Evolutionary conservation across 257 asterid species (phyloP), one percentile per base, ranked within the genome.

Genomic region (Apocynum venetum): DNA sequence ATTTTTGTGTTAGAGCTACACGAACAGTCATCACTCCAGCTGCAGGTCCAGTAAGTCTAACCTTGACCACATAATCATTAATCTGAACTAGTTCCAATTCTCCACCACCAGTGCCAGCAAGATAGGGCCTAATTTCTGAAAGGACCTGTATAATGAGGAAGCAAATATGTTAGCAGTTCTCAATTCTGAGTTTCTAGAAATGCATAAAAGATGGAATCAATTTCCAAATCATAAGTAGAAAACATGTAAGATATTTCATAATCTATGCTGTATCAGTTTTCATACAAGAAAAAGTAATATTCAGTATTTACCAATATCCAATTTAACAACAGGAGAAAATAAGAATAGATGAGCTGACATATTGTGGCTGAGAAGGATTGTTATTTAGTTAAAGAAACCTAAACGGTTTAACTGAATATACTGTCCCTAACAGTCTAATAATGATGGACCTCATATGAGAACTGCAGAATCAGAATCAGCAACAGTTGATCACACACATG

Each of bases 21-120:
- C 98, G 91, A 48, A 93, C 94, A 0, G 98, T 93, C 93, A 91
- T 89, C 55, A 91, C 96, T 25, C 90, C 85, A 3, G 96, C 97
- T 19, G 98, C 94, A 41, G 97, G 92, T 56, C 97, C 97, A 31
- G 78, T 83, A 0, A 93, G 89, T 60, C 89, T 86, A 76, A 91
- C 96, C 76, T 84, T 86, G 35, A 93, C 91, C 4, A 89, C 85
- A 47, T 84, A 89, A 59, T 89, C 97, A 8, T 84, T 80, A 25
- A 93, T 93, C 77, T 83, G 86, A 41, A 86, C 84, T 8, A 91
- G 90, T 77, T 82, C 96, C 82, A 93, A 77, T 74, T 84, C 94
- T 74, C 97, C 97, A 20, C 97, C 98, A 10, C 97, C 98, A 3
- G 98, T 87, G 3, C 98, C 98, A 7, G 88, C 79, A 57, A 93